phyloP scores from a whole-genome alignment of 2,329 filamentous ascomycete species.

The Aspergillus intermedius region DNA sequence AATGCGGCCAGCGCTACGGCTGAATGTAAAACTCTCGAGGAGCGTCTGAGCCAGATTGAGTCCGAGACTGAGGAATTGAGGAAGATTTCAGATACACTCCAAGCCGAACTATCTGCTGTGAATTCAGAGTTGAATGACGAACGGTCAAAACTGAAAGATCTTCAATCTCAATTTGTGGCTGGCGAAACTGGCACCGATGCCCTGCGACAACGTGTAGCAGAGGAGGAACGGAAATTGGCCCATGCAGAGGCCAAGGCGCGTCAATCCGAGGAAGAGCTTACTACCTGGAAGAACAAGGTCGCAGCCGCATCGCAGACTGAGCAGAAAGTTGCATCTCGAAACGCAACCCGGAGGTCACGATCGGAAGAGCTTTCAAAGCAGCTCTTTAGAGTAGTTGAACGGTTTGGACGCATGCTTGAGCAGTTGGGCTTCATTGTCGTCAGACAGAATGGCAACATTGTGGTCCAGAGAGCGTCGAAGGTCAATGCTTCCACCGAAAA shows the following conservation, averaged over 20 bases:
- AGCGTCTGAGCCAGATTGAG: conserved; percentile 51
- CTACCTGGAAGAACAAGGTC: conserved; percentile 58
- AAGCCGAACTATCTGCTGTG: conserved; percentile 44
- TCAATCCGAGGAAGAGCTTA: conserved; percentile 68
- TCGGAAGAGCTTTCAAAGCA: conserved; percentile 79
- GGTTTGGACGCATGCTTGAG: conserved; percentile 75
- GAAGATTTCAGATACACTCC: conserved; percentile 48
- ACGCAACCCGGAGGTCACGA: conserved; percentile 63
- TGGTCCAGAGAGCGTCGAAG: conserved; percentile 64
- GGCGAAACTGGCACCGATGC: conserved; percentile 79
- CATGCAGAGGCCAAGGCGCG: conserved; percentile 70
- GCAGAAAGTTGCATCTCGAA: conserved; percentile 43
- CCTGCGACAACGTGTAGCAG: conserved; percentile 65
- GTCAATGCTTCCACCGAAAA: conserved; percentile 38
- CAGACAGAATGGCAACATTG: conserved; percentile 65
- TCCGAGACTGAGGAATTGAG: conserved; percentile 51
- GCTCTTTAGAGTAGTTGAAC: conserved; percentile 76
- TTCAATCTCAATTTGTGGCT: conserved; percentile 68
- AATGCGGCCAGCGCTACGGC: conserved; percentile 55
- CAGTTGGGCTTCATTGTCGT: conserved; percentile 77
- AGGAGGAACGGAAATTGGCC: conserved; percentile 68
- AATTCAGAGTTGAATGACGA: conserved; percentile 56
- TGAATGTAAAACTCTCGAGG: conserved; percentile 57
- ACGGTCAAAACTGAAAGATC: conserved; percentile 59
- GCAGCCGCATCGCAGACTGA: conserved; percentile 25